Evolutionary conservation across 257 asterid genomes (phyloP).

Genomic region (Mitragyna speciosa): DNA sequence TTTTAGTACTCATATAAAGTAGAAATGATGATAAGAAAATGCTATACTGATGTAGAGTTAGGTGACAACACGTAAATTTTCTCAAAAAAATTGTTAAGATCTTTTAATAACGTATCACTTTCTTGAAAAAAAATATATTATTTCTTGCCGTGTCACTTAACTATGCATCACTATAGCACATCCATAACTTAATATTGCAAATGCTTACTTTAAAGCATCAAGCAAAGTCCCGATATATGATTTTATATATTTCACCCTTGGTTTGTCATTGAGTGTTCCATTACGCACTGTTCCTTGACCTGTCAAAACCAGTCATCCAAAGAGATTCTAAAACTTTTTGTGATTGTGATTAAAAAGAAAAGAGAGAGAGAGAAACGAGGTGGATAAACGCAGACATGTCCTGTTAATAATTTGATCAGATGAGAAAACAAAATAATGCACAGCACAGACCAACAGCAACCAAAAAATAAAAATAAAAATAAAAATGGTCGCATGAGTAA

Average conservation of each 20-base stretch:
- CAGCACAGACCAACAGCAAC: too few species aligned
- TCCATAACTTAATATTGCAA: not conserved
- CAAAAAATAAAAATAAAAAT: too few species aligned
- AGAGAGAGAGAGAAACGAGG: not conserved
- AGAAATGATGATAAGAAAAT: too few species aligned
- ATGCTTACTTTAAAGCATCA: constrained; percentile 31
- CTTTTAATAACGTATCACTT: too few species aligned
- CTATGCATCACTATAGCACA: not conserved
- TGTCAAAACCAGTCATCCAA: constrained; percentile 7
- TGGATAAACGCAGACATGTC: too few species aligned
- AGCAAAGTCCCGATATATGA: constrained; percentile 24
- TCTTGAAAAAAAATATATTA: too few species aligned
- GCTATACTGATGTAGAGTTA: too few species aligned
- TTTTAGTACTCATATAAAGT: not conserved
- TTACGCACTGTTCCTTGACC: constrained; percentile 16
- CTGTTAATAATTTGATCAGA: not conserved
- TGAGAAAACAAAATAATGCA: not conserved
- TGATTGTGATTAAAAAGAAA: not conserved
- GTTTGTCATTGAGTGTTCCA: constrained; percentile 19
- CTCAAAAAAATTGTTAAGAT: too few species aligned
- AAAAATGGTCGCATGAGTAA: too few species aligned
- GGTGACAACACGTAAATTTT: too few species aligned
- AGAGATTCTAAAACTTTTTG: not conserved
- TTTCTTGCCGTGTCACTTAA: too few species aligned
- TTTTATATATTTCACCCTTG: constrained; percentile 25